phyloP scores from a whole-genome alignment of 2,329 filamentous ascomycete genomes.

The Botryotinia narcissicola region DNA sequence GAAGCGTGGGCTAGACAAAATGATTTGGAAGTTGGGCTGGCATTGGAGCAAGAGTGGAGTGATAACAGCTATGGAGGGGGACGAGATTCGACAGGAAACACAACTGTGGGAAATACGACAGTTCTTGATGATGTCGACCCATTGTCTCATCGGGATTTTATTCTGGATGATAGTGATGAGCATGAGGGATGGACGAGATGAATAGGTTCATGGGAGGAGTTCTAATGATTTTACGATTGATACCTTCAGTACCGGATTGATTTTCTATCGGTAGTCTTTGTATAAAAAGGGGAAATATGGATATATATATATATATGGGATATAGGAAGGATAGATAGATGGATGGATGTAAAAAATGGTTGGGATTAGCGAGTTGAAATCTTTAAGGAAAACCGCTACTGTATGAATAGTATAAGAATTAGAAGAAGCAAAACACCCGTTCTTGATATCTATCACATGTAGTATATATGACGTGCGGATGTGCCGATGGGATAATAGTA shows the following conservation, averaged over 20 bases:
- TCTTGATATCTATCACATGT: not conserved
- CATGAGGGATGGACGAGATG: slow-evolving; percentile 6
- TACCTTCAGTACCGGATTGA: not conserved
- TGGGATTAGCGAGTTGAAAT: not conserved
- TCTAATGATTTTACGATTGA: slow-evolving; percentile 13
- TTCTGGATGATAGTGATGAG: slow-evolving; percentile 18
- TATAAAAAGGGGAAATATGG: not conserved
- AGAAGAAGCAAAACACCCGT: not conserved
- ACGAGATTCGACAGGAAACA: not conserved
- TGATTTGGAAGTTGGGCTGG: slow-evolving; percentile 14
- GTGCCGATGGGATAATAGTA: not conserved
- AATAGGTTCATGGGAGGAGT: not conserved
- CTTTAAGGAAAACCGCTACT: not conserved
- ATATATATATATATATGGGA: not conserved
- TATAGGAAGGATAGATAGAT: not conserved
- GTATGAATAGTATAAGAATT: not conserved
- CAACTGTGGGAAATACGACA: not conserved
- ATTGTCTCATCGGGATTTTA: not conserved
- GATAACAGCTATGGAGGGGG: not conserved
- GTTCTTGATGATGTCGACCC: not conserved
- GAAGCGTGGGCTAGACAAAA: slow-evolving; percentile 14
- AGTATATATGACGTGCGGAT: not conserved
- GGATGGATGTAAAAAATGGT: not conserved
- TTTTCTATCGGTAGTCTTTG: not conserved
- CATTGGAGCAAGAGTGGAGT: slow-evolving; percentile 7